These are phyloP conservation scores for Marasmius tenuissimus DNA, from an alignment of 1,284 basidiomycete genomes.

Conservation along the genomic window DNA sequence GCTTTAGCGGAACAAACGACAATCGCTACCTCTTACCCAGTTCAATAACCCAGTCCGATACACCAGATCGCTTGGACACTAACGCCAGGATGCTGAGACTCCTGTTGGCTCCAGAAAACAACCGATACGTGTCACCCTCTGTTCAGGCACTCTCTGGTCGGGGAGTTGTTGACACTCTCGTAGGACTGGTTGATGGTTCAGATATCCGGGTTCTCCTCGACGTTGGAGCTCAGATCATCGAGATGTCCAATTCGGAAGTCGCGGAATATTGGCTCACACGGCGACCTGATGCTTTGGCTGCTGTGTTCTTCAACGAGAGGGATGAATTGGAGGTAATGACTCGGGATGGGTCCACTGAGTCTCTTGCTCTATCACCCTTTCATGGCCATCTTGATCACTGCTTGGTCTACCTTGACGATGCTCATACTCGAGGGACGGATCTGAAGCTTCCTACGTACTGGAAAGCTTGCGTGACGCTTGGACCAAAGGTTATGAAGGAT, in stretches of 20 bases:
- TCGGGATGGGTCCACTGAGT: slow-evolving; percentile 37
- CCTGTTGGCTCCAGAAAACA: no score
- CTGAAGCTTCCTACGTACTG: slow-evolving; percentile 45
- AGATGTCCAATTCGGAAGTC: slow-evolving; percentile 1
- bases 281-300: slow-evolving; percentile 31
- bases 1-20: slow-evolving; percentile 62
- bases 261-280: slow-evolving; percentile 36
- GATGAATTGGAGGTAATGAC: slow-evolving; percentile 45
- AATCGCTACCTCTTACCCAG: slow-evolving; percentile 47
- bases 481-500: slow-evolving; percentile 55
- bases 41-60: slow-evolving; percentile 44
- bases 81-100: slow-evolving; percentile 49
- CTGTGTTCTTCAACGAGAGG: slow-evolving; percentile 46
- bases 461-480: no score
- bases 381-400: slow-evolving; percentile 42
- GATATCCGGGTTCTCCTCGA: slow-evolving; percentile 25
- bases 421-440: slow-evolving; percentile 59
- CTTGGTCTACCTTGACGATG: slow-evolving; percentile 56
- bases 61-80: slow-evolving; percentile 39
- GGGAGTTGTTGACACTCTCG: not conserved
- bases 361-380: slow-evolving; percentile 43
- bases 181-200: not conserved
- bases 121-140: no score
- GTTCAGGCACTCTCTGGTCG: no score
- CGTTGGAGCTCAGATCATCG: slow-evolving; percentile 10